These are phyloP conservation scores for Coccinonectria pachysandricola DNA, from an alignment of 2,329 filamentous ascomycete genomes.

Conservation along the genomic window DNA sequence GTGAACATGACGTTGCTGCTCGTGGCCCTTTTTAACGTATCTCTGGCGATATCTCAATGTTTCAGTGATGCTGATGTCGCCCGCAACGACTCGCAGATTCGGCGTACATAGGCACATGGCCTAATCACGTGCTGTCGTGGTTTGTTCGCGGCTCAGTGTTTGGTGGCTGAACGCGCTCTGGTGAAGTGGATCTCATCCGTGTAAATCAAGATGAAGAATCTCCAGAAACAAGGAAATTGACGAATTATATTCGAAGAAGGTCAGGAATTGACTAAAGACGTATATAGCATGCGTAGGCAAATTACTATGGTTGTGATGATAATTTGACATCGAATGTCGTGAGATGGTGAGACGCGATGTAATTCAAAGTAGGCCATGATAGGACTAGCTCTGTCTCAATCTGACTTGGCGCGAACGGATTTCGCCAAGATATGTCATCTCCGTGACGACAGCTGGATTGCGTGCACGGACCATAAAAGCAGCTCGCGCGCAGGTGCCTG, in stretches of 20 bases:
- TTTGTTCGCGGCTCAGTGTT: too few species aligned
- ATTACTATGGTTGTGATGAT: too few species aligned
- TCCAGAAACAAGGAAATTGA: too few species aligned
- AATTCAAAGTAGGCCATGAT: constrained; percentile 4
- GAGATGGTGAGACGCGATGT: constrained; percentile 16
- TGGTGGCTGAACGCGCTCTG: constrained; percentile 1
- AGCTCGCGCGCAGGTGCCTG: constrained; percentile 18
- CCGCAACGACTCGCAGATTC: constrained; percentile 2
- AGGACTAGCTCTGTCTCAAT: not conserved
- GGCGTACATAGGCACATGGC: constrained; percentile 2
- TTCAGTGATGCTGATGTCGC: constrained; percentile 1
- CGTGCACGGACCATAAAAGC: constrained; percentile 4
- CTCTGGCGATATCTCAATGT: too few species aligned
- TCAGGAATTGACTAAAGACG: too few species aligned
- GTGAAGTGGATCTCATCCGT: constrained; percentile 5
- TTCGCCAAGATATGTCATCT: constrained; percentile 18
- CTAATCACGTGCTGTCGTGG: constrained; percentile 14
- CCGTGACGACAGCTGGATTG: constrained; percentile 21
- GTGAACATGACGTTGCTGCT: too few species aligned
- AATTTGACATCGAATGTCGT: constrained; percentile 4
- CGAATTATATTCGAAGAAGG: too few species aligned
- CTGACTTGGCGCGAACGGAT: constrained; percentile 4
- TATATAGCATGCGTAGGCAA: too few species aligned
- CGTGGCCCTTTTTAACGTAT: too few species aligned
- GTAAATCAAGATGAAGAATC: constrained; percentile 1